Conservation (phyloP, 345 rosid species). For the Hibiscus trionum region DNA sequence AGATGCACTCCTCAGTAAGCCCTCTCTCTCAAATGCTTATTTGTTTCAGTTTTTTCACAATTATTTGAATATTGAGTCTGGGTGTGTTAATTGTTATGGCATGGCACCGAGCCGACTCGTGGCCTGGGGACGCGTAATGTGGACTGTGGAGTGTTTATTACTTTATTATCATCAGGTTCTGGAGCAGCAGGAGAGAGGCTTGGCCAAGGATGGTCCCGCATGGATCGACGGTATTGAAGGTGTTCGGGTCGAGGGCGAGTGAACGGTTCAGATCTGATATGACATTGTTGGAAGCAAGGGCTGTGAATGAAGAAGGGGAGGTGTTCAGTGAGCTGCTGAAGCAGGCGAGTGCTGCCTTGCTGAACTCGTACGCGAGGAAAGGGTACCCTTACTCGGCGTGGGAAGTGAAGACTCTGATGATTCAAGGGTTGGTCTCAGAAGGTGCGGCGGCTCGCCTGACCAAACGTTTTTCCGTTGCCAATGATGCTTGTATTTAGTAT, state of each 20-base stretch:
- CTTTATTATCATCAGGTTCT: constrained; percentile 40
- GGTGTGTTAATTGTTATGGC: not conserved
- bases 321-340: constrained; percentile 51
- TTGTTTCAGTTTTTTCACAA: not conserved
- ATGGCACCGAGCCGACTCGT: not conserved
- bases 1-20: constrained; percentile 76
- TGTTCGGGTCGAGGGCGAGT: constrained; percentile 55
- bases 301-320: constrained; percentile 40
- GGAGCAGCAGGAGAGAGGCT: constrained; percentile 72
- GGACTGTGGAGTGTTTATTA: not conserved
- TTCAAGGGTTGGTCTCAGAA: constrained; percentile 60
- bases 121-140: not conserved
- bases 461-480: constrained; percentile 43
- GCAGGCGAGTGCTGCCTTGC: constrained; percentile 70
- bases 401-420: constrained; percentile 76
- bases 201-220: constrained; percentile 93
- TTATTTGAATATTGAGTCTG: not conserved
- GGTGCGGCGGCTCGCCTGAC: constrained; percentile 55
- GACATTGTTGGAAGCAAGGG: constrained; percentile 61
- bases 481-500: constrained; percentile 50
- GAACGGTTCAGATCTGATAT: constrained; percentile 74
- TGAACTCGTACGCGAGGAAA: constrained; percentile 66
- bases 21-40: not conserved
- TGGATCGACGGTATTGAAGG: constrained; percentile 61
- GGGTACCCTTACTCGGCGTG: constrained; percentile 55